These are phyloP conservation scores for Breviolum minutum DNA, from an alignment of 73 alveolate species.

Conservation along the genomic window DNA sequence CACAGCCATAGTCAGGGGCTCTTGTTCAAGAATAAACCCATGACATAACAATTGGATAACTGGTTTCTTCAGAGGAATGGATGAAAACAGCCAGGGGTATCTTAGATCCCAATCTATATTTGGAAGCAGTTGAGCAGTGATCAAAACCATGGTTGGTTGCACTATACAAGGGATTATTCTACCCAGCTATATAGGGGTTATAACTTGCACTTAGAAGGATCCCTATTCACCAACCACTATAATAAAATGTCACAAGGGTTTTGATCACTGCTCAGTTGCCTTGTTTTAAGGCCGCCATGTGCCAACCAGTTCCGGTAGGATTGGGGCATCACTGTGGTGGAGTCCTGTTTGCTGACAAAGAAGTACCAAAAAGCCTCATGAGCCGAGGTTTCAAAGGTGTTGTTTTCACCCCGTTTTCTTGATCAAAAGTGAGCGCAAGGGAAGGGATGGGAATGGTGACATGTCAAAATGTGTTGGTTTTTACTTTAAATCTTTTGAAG, in stretches of 20 bases:
- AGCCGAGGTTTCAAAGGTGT: too few relatives aligned
- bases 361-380: not conserved
- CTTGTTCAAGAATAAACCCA: too few relatives aligned
- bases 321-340: conserved; percentile 90
- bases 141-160: not conserved
- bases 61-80: not conserved
- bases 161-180: too few relatives aligned
- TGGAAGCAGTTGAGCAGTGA: not conserved
- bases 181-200: not conserved
- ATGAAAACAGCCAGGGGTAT: not conserved
- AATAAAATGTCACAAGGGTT: too few relatives aligned
- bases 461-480: too few relatives aligned
- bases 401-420: too few relatives aligned
- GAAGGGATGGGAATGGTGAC: too few relatives aligned
- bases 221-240: not conserved
- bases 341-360: conserved; percentile 89
- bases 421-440: too few relatives aligned
- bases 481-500: too few relatives aligned
- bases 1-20: too few relatives aligned
- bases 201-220: too few relatives aligned
- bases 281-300: not conserved
- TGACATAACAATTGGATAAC: not conserved
- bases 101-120: too few relatives aligned
- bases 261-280: not conserved
- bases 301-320: not conserved